phyloP scores from a whole-genome alignment of 2,329 filamentous ascomycete genomes.

The Botrytis byssoidea region DNA sequence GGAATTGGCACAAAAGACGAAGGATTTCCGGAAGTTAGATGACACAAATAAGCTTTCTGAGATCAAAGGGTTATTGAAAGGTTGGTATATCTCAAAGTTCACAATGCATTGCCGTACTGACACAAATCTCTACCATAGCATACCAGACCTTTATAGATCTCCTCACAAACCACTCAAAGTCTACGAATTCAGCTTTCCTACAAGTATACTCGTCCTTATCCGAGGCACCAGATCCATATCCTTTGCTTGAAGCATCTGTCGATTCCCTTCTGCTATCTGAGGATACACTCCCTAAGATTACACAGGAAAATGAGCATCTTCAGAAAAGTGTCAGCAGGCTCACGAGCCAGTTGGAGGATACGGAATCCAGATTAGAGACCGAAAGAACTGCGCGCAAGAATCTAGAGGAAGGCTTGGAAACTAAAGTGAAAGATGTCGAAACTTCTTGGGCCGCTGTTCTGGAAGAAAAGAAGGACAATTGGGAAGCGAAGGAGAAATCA shows the following conservation, averaged over 20 bases:
- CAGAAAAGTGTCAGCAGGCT: slow-evolving; percentile 74
- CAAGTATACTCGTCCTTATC: slow-evolving; percentile 90
- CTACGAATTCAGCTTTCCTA: slow-evolving; percentile 88
- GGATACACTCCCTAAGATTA: slow-evolving; percentile 86
- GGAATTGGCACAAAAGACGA: slow-evolving; percentile 97
- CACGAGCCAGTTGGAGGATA: slow-evolving; percentile 77
- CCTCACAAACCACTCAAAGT: slow-evolving; percentile 92
- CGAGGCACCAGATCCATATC: slow-evolving; percentile 95
- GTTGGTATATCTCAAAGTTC: slow-evolving; percentile 45
- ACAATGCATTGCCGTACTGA: slow-evolving; percentile 10
- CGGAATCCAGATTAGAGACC: slow-evolving; percentile 74
- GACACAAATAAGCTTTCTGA: slow-evolving; percentile 83
- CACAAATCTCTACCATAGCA: slow-evolving; percentile 49
- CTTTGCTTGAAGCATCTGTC: slow-evolving; percentile 91
- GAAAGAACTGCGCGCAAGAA: slow-evolving; percentile 72
- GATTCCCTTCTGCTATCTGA: slow-evolving; percentile 90
- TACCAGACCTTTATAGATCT: slow-evolving; percentile 98
- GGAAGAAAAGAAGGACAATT: slow-evolving; percentile 93
- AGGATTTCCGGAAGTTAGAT: slow-evolving; percentile 93
- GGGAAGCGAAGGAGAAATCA: slow-evolving; percentile 87
- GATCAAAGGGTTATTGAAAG: slow-evolving; percentile 85
- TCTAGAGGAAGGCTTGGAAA: slow-evolving; percentile 74
- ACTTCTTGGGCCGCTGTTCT: slow-evolving; percentile 85
- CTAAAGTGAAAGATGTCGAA: slow-evolving; percentile 84
- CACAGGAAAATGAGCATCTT: slow-evolving; percentile 84